Evolutionary conservation across 441 rosid genomes (phyloP).

Genomic region (Adansonia madagascariensis): DNA sequence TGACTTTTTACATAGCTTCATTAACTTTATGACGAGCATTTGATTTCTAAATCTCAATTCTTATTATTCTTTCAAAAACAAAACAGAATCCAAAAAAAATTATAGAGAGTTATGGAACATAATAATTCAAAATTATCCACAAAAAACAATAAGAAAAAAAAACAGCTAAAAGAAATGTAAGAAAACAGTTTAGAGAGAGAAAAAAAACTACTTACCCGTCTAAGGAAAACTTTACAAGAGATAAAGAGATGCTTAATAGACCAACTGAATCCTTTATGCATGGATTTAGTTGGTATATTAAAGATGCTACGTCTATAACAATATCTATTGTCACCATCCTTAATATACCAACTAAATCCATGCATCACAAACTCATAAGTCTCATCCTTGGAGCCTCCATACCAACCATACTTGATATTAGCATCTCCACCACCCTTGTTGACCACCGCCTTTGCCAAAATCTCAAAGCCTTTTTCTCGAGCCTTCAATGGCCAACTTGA

Average conservation of each 20-base stretch:
- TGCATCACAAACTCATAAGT: conserved; percentile 35
- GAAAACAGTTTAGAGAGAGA: neutral
- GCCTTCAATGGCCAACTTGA: conserved; percentile 14
- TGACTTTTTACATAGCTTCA: too few species aligned
- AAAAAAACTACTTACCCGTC: conserved; percentile 35
- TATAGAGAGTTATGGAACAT: too few species aligned
- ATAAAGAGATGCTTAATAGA: conserved; percentile 36
- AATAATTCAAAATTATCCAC: neutral
- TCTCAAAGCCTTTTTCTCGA: conserved; percentile 34
- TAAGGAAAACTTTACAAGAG: conserved; percentile 24
- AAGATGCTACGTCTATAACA: conserved; percentile 30
- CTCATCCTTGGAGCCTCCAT: conserved; percentile 44
- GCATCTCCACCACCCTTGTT: conserved; percentile 45
- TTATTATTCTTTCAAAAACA: neutral
- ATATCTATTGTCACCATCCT: neutral
- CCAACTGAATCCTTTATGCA: too few species aligned
- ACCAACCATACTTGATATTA: conserved; percentile 49
- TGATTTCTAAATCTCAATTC: neutral
- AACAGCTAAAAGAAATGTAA: neutral
- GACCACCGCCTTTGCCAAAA: conserved; percentile 39
- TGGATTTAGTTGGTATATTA: too few species aligned
- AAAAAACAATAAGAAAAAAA: neutral
- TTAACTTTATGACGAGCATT: too few species aligned
- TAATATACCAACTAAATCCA: conserved; percentile 43
- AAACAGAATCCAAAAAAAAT: neutral